Percentiles rank a stretch among this genome's conserved stretches.
These are phyloP conservation scores for Claviceps sp. DNA, from an alignment of 2,329 filamentous ascomycete genomes.

Conservation along the genomic window DNA sequence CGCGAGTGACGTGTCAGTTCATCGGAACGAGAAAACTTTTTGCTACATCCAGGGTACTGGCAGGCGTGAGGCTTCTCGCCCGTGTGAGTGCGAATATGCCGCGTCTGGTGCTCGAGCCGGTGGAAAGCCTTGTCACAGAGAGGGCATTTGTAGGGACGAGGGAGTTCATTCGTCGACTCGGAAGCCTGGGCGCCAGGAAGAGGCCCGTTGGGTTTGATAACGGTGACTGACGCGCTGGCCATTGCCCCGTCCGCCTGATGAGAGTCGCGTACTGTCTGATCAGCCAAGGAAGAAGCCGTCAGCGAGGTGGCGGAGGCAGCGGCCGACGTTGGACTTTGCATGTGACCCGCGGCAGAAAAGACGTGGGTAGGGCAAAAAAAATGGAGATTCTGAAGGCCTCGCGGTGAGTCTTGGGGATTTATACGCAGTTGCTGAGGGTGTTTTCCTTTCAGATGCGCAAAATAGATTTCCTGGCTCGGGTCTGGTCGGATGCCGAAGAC, in stretches of 20 bases:
- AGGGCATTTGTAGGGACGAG: slow-evolving; percentile 94
- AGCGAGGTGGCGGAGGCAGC: slow-evolving; percentile 66
- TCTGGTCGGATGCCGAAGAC: not conserved
- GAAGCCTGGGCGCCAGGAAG: slow-evolving; percentile 47
- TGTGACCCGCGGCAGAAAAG: slow-evolving; percentile 36
- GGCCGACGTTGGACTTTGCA: slow-evolving; percentile 61
- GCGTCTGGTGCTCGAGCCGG: slow-evolving; percentile 83
- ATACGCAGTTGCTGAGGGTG: not conserved
- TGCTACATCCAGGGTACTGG: slow-evolving; percentile 89
- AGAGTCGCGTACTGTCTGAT: slow-evolving; percentile 13
- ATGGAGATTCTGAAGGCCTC: not conserved
- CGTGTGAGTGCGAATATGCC: slow-evolving; percentile 91
- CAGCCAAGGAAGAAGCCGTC: slow-evolving; percentile 35
- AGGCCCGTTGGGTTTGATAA: slow-evolving; percentile 49
- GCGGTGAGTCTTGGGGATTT: not conserved
- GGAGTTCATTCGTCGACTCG: slow-evolving; percentile 55
- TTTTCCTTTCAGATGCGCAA: not conserved
- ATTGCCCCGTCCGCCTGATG: slow-evolving; percentile 30
- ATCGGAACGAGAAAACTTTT: slow-evolving; percentile 92
- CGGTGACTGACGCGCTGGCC: slow-evolving; percentile 35
- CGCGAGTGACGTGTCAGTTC: slow-evolving; percentile 93
- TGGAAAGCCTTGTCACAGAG: slow-evolving; percentile 98
- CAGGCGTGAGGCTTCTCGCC: slow-evolving; percentile 97
- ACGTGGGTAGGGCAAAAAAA: not conserved
- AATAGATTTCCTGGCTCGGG: not conserved